A percentile compares a stretch with the other conserved stretches of the same genome.
These are phyloP conservation scores for Boletus barrowsii DNA, from an alignment of 768 basidiomycete species.

Conservation along the genomic window DNA sequence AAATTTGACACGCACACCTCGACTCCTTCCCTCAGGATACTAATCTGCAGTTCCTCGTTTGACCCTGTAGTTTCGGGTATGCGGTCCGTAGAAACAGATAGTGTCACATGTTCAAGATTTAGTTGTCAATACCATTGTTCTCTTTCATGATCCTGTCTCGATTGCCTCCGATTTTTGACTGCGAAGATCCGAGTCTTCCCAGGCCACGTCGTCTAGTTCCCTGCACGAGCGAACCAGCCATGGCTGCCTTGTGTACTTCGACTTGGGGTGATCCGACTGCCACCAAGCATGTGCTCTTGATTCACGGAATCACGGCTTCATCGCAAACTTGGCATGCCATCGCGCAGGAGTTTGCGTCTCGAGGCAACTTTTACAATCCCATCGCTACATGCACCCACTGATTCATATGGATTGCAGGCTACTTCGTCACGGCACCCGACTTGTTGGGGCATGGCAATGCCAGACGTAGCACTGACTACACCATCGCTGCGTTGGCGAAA, in stretches of 20 bases:
- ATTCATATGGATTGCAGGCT: constrained; percentile 15
- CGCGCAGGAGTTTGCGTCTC: constrained; percentile 10
- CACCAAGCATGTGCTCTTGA: constrained; percentile 13
- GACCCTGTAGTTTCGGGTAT: neutral
- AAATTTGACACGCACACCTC: neutral
- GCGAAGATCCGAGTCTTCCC: neutral
- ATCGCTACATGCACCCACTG: neutral
- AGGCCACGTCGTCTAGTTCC: too few relatives aligned
- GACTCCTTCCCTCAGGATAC: constrained; percentile 22
- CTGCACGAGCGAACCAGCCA: neutral
- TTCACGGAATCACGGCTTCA: constrained; percentile 19
- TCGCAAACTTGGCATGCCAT: constrained; percentile 17
- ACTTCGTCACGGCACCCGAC: constrained; percentile 23
- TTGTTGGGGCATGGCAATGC: constrained; percentile 20
- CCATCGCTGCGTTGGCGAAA: constrained; percentile 9
- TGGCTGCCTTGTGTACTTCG: constrained; percentile 3
- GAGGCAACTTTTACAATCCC: constrained; percentile 4
- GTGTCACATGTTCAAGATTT: constrained; percentile 22
- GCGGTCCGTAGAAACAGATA: neutral
- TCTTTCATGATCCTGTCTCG: neutral
- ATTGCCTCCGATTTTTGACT: neutral
- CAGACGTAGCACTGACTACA: constrained; percentile 7
- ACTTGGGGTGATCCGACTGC: constrained; percentile 21
- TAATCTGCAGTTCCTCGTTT: constrained; percentile 29
- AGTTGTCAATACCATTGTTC: neutral